Conservation (phyloP, 768 basidiomycete species). For the Panaeolus cyanescens region DNA sequence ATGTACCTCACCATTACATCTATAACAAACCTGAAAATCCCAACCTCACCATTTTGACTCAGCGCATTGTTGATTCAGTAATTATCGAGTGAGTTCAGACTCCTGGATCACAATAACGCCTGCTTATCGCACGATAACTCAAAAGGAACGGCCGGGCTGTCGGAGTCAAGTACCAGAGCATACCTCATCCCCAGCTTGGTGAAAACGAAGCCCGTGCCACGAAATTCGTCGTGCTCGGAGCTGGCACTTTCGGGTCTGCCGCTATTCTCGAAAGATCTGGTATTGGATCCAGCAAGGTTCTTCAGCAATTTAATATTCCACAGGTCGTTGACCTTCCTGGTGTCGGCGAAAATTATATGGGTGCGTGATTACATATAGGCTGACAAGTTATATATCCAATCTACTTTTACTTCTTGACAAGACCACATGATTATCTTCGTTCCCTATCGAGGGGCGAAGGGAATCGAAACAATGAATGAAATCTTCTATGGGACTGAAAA, state of each 20-base stretch:
- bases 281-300: conserved; percentile 54
- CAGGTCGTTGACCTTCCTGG: conserved; percentile 65
- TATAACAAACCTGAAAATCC: conserved; percentile 44
- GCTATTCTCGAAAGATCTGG: conserved; percentile 55
- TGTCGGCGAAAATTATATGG: conserved; percentile 70
- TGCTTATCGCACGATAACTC: neutral
- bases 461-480: conserved; percentile 50
- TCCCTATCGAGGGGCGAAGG: conserved; percentile 45
- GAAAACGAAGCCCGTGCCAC: conserved; percentile 22
- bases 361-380: too few relatives aligned
- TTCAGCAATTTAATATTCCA: conserved; percentile 47
- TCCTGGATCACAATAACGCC: neutral
- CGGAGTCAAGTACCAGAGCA: conserved; percentile 49
- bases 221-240: conserved; percentile 47
- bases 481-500: conserved; percentile 41
- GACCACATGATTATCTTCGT: conserved; percentile 41
- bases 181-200: conserved; percentile 24
- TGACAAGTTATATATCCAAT: neutral
- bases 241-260: conserved; percentile 56
- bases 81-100: conserved; percentile 42
- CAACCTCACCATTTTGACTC: conserved; percentile 39
- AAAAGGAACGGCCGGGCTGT: conserved; percentile 41
- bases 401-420: conserved; percentile 15
- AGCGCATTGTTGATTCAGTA: conserved; percentile 44
- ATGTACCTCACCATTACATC: conserved; percentile 52